Percentiles rank a stretch among this genome's conserved stretches.
These are phyloP conservation scores for Botryobasidium botryosum DNA, from an alignment of 768 basidiomycete genomes.

Conservation along the genomic window DNA sequence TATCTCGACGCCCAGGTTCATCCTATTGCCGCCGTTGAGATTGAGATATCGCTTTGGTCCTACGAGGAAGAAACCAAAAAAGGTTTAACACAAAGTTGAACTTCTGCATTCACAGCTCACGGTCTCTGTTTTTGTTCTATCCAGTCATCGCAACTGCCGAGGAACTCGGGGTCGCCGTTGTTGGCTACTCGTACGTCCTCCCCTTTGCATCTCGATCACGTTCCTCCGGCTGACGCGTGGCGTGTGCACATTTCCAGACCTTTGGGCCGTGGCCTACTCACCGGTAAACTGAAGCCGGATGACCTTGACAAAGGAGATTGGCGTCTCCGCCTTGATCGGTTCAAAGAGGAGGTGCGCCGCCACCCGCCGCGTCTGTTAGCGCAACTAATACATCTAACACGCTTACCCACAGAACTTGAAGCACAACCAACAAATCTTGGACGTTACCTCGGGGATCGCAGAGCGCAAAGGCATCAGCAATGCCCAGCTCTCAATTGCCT, in stretches of 20 bases:
- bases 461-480: constrained; percentile 22
- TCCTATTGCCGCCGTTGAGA: constrained; percentile 23
- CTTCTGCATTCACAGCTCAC: neutral
- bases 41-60: constrained; percentile 24
- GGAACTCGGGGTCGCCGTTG: constrained; percentile 21
- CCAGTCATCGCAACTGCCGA: constrained; percentile 21
- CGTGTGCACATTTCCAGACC: constrained; percentile 25
- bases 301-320: constrained; percentile 16
- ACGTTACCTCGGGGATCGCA: constrained; percentile 19
- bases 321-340: constrained; percentile 15
- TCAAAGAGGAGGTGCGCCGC: constrained; percentile 18
- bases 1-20: constrained; percentile 14
- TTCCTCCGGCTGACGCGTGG: constrained; percentile 17
- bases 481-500: constrained; percentile 26
- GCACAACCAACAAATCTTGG: constrained; percentile 23
- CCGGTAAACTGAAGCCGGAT: constrained; percentile 29
- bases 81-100: neutral
- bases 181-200: constrained; percentile 25
- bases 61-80: constrained; percentile 18
- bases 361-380: neutral
- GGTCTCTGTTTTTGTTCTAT: constrained; percentile 9
- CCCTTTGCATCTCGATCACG: too few species aligned
- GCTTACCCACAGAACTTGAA: constrained; percentile 16
- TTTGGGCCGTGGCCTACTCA: constrained; percentile 32
- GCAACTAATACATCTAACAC: neutral